Percentiles rank a stretch among this genome's conserved stretches.
Evolutionary conservation across 345 rosid species (phyloP).

Genomic region (Arabidopsis thaliana): DNA sequence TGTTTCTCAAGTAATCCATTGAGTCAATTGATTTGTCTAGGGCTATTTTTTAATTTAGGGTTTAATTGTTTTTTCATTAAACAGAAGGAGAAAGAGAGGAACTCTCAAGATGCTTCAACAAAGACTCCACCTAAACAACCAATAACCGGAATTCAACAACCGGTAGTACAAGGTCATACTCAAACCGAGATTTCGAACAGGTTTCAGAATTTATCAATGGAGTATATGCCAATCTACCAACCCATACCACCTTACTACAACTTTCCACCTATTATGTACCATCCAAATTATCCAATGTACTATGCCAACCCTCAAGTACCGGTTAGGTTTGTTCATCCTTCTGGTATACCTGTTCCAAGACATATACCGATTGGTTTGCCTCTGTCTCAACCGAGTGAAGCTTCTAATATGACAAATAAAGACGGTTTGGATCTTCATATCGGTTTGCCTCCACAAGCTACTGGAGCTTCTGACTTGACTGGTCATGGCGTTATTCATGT

Average conservation of each 20-base stretch:
- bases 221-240: constrained; percentile 36
- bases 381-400: constrained; percentile 21
- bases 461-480: constrained; percentile 34
- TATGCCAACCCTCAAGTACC: constrained; percentile 26
- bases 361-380: constrained; percentile 36
- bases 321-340: constrained; percentile 42
- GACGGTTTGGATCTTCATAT: constrained; percentile 33
- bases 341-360: constrained; percentile 47
- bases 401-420: constrained; percentile 26
- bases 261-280: constrained; percentile 21
- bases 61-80: neutral
- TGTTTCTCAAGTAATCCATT: constrained; percentile 13
- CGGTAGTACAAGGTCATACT: constrained; percentile 28
- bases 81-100: constrained; percentile 27
- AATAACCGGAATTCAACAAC: constrained; percentile 29
- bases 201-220: constrained; percentile 42
- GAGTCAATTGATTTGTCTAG: neutral
- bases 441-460: constrained; percentile 34
- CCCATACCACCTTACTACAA: constrained; percentile 34
- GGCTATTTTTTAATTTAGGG: neutral
- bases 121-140: constrained; percentile 14
- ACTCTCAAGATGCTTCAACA: constrained; percentile 22
- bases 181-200: constrained; percentile 36
- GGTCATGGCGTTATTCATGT: constrained; percentile 42
- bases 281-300: constrained; percentile 39